These are phyloP conservation scores for Evansstolkia leycettana DNA, from an alignment of 495 filamentous ascomycete species.

Conservation along the genomic window DNA sequence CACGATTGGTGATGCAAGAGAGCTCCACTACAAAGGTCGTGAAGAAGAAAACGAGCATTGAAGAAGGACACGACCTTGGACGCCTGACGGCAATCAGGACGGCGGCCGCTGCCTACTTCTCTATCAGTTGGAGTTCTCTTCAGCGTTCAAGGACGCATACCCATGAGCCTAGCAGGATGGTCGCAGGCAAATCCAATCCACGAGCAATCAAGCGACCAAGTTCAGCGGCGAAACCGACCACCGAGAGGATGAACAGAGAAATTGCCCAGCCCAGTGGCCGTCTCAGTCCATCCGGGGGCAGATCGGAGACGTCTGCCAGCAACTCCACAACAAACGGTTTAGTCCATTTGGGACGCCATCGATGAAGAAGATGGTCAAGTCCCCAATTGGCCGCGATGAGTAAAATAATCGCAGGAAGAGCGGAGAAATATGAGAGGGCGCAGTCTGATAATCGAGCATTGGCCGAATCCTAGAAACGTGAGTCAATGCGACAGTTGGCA, in stretches of 20 bases:
- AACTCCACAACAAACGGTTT: slow-evolving; percentile 33
- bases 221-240: slow-evolving; percentile 28
- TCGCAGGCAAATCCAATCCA: slow-evolving; percentile 8
- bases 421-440: slow-evolving; percentile 33
- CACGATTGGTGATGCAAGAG: slow-evolving; percentile 17
- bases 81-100: slow-evolving; percentile 35
- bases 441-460: slow-evolving; percentile 37
- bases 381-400: slow-evolving; percentile 24
- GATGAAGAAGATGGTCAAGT: slow-evolving; percentile 11
- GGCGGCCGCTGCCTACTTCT: slow-evolving; percentile 24
- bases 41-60: slow-evolving; percentile 20
- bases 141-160: slow-evolving; percentile 18
- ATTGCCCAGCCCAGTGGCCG: slow-evolving; percentile 19
- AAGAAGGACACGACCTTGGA: slow-evolving; percentile 30
- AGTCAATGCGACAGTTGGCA: too few relatives aligned
- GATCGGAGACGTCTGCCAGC: slow-evolving; percentile 16
- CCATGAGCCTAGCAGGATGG: slow-evolving; percentile 32
- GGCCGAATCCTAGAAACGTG: slow-evolving; percentile 31
- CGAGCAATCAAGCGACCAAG: slow-evolving; percentile 25
- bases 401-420: slow-evolving; percentile 28
- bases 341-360: slow-evolving; percentile 37
- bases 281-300: slow-evolving; percentile 12
- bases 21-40: slow-evolving; percentile 28
- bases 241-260: slow-evolving; percentile 27
- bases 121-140: not conserved